Conservation (phyloP, 2,329 filamentous ascomycete genomes). For the Fusarium sp. region DNA sequence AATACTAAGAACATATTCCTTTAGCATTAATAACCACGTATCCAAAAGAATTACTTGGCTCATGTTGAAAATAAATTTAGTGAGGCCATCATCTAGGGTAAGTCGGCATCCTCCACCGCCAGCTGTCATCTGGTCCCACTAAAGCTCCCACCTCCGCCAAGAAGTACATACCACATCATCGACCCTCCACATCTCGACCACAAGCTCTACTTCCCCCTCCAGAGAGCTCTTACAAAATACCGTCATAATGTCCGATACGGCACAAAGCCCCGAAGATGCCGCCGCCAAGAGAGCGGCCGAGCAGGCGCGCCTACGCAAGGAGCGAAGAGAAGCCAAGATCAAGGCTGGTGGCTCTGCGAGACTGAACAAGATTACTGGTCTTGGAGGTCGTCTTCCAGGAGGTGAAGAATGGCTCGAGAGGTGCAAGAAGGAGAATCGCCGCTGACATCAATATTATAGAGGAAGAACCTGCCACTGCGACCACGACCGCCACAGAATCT, state of each 20-base stretch:
- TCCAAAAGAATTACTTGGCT: neutral
- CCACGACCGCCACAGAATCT: conserved; percentile 44
- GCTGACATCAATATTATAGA: conserved; percentile 8
- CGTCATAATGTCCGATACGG: conserved; percentile 55
- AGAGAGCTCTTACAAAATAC: neutral
- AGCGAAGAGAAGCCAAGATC: conserved; percentile 84
- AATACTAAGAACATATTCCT: neutral
- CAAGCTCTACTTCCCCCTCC: conserved; percentile 15
- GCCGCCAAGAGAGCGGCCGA: conserved; percentile 67
- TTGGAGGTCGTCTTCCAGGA: conserved; percentile 62
- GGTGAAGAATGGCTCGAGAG: conserved; percentile 40
- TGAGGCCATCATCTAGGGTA: conserved; percentile 19
- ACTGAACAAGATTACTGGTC: conserved; percentile 79
- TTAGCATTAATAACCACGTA: neutral
- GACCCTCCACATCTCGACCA: conserved; percentile 4
- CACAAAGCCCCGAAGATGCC: conserved; percentile 55
- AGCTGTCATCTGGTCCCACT: conserved; percentile 29
- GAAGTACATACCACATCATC: conserved; percentile 29
- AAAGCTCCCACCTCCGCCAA: conserved; percentile 24
- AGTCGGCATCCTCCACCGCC: conserved; percentile 13
- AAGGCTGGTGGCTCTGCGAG: conserved; percentile 76
- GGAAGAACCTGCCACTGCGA: conserved; percentile 13
- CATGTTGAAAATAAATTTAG: neutral
- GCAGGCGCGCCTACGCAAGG: conserved; percentile 81
- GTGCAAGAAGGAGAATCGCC: neutral